phyloP scores from a whole-genome alignment of 495 filamentous ascomycete species.

The Lineolata rhizophorae region DNA sequence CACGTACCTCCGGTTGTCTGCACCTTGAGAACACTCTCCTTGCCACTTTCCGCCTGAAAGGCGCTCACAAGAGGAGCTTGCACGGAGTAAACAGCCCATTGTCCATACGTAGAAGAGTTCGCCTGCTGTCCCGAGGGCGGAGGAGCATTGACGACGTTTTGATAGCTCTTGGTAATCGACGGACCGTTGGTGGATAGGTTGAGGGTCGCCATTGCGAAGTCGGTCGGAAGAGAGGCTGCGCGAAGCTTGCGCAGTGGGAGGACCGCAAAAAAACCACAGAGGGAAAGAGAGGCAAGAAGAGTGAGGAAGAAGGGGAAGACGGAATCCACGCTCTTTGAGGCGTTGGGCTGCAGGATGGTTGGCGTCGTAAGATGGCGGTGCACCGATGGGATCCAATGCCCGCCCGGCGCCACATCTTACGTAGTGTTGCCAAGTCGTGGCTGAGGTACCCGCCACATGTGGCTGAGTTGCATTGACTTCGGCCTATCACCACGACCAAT shows the following conservation, averaged over 20 bases:
- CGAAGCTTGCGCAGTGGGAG: neutral
- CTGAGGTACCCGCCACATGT: no score
- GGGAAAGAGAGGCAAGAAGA: neutral
- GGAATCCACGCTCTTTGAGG: neutral
- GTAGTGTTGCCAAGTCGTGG: no score
- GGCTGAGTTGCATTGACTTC: no score
- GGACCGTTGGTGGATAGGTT: constrained; percentile 81
- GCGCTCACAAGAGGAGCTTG: constrained; percentile 74
- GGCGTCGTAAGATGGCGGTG: neutral
- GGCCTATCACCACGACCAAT: no score
- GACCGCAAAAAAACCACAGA: neutral
- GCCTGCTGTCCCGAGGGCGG: constrained; percentile 39
- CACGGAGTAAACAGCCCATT: constrained; percentile 86
- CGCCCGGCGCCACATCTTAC: neutral
- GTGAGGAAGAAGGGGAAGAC: neutral
- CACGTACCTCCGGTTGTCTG: constrained; percentile 61
- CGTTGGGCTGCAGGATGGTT: neutral
- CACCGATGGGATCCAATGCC: neutral
- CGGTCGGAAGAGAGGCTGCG: constrained; percentile 1
- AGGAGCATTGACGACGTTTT: constrained; percentile 57
- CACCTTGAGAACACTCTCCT: constrained; percentile 89
- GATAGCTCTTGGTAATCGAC: constrained; percentile 82
- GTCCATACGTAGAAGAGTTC: constrained; percentile 45
- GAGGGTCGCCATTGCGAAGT: constrained; percentile 56
- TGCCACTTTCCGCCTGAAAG: constrained; percentile 65